Conservation (phyloP, 2,329 filamentous ascomycete genomes). For the Neocucurbitaria cava region DNA sequence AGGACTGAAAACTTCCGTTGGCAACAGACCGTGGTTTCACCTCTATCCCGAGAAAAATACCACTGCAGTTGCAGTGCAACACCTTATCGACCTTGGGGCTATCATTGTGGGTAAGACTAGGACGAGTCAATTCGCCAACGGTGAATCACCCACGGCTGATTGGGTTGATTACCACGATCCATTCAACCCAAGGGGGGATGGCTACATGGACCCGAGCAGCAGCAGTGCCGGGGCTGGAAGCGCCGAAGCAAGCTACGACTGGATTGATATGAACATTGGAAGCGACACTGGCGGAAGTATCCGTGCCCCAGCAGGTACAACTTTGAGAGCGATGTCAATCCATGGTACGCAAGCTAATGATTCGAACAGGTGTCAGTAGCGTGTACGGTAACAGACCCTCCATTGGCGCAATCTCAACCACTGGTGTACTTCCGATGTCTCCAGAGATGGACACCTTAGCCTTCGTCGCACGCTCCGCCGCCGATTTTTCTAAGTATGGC, state of each 20-base stretch:
- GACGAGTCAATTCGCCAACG: conserved; percentile 2
- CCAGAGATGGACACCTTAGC: neutral
- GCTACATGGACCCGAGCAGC: neutral
- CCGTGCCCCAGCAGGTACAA: neutral
- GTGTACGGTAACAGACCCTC: neutral
- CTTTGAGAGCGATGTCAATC: neutral
- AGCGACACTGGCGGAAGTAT: neutral
- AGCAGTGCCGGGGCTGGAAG: neutral
- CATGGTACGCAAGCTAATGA: neutral
- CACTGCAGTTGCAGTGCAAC: neutral
- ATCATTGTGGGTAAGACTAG: neutral
- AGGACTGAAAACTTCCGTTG: neutral
- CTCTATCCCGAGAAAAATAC: neutral
- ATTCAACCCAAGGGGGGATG: neutral
- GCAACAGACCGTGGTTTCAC: neutral
- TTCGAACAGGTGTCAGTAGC: neutral
- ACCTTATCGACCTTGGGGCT: neutral
- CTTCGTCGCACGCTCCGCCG: neutral
- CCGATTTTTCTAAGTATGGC: neutral
- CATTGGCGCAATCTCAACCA: neutral
- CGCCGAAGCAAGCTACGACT: neutral
- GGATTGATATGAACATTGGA: neutral
- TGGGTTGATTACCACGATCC: conserved; percentile 5
- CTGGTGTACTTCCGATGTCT: neutral
- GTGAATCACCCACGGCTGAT: conserved; percentile 1